Conservation (phyloP, 768 basidiomycete genomes). For the Phaeotremella fagi region DNA sequence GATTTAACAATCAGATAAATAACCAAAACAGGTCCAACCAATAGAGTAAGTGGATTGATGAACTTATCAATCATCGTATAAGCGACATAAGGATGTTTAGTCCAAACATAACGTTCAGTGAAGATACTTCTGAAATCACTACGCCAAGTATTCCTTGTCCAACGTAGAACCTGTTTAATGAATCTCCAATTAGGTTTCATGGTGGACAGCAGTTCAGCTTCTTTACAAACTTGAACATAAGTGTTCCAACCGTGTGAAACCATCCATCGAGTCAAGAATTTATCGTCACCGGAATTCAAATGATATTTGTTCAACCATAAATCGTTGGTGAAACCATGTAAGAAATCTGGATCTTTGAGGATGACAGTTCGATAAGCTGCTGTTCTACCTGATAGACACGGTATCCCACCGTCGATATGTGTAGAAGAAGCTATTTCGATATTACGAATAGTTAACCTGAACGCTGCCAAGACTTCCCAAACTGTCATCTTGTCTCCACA, state of each 20-base stretch:
- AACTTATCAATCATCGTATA: constrained; percentile 73
- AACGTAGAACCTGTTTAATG: constrained; percentile 84
- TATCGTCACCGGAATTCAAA: constrained; percentile 88
- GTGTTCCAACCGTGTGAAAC: constrained; percentile 92
- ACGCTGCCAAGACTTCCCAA: constrained; percentile 92
- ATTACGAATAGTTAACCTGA: constrained; percentile 86
- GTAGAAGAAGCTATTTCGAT: constrained; percentile 85
- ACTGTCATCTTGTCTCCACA: constrained; percentile 75
- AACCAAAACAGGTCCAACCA: constrained; percentile 77
- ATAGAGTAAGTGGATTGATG: constrained; percentile 61
- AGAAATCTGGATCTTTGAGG: constrained; percentile 87
- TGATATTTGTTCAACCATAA: constrained; percentile 92
- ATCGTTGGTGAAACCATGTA: constrained; percentile 89
- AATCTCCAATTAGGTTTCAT: constrained; percentile 98
- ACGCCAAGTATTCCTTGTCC: constrained; percentile 93
- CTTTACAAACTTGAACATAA: constrained; percentile 59
- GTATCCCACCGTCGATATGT: constrained; percentile 87
- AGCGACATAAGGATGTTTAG: constrained; percentile 72
- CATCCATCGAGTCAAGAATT: constrained; percentile 95
- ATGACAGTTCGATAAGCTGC: constrained; percentile 92
- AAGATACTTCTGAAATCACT: constrained; percentile 83
- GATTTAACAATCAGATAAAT: constrained; percentile 72
- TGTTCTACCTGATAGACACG: constrained; percentile 86
- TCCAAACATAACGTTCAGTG: constrained; percentile 83
- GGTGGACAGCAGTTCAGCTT: constrained; percentile 70